These are phyloP conservation scores for Novymonas esmeraldas DNA, from an alignment of 208 protist genomes.

Conservation along the genomic window DNA sequence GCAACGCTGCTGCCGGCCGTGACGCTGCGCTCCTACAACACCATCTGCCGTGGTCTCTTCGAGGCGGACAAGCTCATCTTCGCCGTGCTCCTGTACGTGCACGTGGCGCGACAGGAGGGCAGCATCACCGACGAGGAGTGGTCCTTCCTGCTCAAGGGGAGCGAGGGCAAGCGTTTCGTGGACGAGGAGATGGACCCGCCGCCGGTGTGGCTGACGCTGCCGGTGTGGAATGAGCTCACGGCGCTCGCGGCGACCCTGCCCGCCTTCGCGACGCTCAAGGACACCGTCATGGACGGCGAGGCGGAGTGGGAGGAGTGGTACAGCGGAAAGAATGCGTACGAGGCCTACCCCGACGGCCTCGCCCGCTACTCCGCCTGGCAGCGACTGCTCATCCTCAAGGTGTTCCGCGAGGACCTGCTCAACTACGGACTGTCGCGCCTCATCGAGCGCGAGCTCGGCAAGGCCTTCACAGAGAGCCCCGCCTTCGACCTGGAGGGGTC, in stretches of 20 bases:
- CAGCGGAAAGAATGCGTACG: slow-evolving; percentile 84
- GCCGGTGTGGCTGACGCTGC: slow-evolving; percentile 88
- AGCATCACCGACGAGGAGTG: slow-evolving; percentile 80
- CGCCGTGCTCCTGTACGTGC: slow-evolving; percentile 93
- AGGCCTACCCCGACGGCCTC: slow-evolving; percentile 50
- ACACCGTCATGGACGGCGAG: slow-evolving; percentile 85
- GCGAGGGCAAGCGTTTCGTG: slow-evolving; percentile 69
- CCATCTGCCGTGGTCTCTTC: slow-evolving; percentile 95
- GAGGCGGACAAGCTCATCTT: slow-evolving; percentile 96
- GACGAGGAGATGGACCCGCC: slow-evolving; percentile 78
- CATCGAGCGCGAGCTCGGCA: slow-evolving; percentile 81
- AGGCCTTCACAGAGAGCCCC: slow-evolving; percentile 90
- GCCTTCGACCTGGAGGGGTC: slow-evolving; percentile 91
- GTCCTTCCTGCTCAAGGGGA: slow-evolving; percentile 90
- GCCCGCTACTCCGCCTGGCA: slow-evolving; percentile 66
- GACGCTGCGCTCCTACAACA: slow-evolving; percentile 91
- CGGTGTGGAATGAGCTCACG: slow-evolving; percentile 93
- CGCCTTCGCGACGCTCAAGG: slow-evolving; percentile 84
- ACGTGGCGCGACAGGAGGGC: slow-evolving; percentile 82
- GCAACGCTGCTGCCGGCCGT: slow-evolving; percentile 83
- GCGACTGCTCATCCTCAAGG: slow-evolving; percentile 89
- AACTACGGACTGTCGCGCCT: slow-evolving; percentile 85
- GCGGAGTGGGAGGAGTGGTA: slow-evolving; percentile 91
- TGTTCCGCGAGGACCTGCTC: slow-evolving; percentile 90
- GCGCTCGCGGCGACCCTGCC: slow-evolving; percentile 82